Percentiles rank a stretch among this genome's conserved stretches.
These are phyloP conservation scores for Aspergillus ostianus DNA, from an alignment of 495 filamentous ascomycete species.

Conservation along the genomic window DNA sequence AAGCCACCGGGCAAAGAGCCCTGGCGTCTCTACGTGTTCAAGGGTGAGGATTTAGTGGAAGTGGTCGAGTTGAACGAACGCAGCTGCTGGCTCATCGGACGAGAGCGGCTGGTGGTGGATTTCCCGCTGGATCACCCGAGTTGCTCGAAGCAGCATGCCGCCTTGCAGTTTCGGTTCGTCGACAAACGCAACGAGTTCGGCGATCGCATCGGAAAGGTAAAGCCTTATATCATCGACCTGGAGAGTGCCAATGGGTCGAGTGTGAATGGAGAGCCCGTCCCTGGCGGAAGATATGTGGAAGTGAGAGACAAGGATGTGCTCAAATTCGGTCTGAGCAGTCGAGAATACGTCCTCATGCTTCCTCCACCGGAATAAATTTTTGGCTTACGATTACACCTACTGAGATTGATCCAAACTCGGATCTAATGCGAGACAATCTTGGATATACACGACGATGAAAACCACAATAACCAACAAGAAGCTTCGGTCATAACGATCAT, in stretches of 20 bases:
- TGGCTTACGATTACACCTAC: not conserved
- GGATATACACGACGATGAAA: not conserved
- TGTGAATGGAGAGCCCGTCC: conserved; percentile 73
- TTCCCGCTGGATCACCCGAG: conserved; percentile 85
- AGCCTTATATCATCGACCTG: conserved; percentile 88
- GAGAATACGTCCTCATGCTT: conserved; percentile 85
- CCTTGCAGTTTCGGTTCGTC: conserved; percentile 85
- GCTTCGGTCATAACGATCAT: not conserved
- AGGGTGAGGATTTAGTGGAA: conserved; percentile 73
- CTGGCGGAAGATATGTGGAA: conserved; percentile 78
- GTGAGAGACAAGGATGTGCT: conserved; percentile 85
- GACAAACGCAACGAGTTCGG: conserved; percentile 83
- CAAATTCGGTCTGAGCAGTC: conserved; percentile 79
- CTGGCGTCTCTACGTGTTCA: conserved; percentile 95
- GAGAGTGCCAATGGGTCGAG: conserved; percentile 91
- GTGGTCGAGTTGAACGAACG: conserved; percentile 71
- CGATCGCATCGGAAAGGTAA: conserved; percentile 75
- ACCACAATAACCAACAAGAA: not conserved
- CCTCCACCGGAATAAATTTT: conserved; percentile 31
- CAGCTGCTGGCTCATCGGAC: conserved; percentile 87
- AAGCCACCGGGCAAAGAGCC: conserved; percentile 74
- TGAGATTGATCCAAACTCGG: not conserved
- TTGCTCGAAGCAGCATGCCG: conserved; percentile 91
- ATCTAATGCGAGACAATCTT: not conserved
- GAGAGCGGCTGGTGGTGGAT: conserved; percentile 78